Evolutionary conservation across 1,139 yeast genomes (phyloP).

Genomic region (Pichia sp.): DNA sequence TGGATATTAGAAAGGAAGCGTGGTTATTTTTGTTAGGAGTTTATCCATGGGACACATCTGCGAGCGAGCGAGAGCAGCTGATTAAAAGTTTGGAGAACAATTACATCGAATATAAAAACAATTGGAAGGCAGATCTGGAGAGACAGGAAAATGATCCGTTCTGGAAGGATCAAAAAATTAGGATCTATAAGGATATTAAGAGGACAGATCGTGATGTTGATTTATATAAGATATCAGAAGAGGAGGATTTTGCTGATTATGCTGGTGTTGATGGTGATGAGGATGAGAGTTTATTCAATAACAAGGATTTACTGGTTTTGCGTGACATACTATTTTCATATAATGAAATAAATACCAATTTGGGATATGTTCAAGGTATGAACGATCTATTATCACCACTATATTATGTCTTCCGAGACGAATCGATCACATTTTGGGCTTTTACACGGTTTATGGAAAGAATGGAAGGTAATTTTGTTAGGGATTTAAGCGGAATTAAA

Average conservation of each 20-base stretch:
- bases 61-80: conserved; percentile 56
- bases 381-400: conserved; percentile 85
- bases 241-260: conserved; percentile 35
- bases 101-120: conserved; percentile 57
- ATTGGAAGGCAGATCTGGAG: conserved; percentile 60
- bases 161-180: conserved; percentile 81
- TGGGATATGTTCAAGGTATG: conserved; percentile 99
- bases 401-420: conserved; percentile 72
- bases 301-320: conserved; percentile 61
- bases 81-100: conserved; percentile 49
- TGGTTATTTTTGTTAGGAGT: conserved; percentile 84
- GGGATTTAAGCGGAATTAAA: conserved; percentile 91
- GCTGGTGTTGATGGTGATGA: conserved; percentile 38
- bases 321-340: conserved; percentile 79
- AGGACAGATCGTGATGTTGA: conserved; percentile 79
- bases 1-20: conserved; percentile 55
- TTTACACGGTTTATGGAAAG: conserved; percentile 84
- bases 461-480: conserved; percentile 88
- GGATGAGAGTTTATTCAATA: conserved; percentile 41
- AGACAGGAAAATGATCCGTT: conserved; percentile 54
- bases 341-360: conserved; percentile 70
- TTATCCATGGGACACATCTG: conserved; percentile 81
- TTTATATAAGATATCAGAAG: conserved; percentile 46
- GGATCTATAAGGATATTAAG: conserved; percentile 90
- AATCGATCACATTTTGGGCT: conserved; percentile 79